Conservation (phyloP, 805 yeast species). For the Kodamaea kakaduensis region DNA sequence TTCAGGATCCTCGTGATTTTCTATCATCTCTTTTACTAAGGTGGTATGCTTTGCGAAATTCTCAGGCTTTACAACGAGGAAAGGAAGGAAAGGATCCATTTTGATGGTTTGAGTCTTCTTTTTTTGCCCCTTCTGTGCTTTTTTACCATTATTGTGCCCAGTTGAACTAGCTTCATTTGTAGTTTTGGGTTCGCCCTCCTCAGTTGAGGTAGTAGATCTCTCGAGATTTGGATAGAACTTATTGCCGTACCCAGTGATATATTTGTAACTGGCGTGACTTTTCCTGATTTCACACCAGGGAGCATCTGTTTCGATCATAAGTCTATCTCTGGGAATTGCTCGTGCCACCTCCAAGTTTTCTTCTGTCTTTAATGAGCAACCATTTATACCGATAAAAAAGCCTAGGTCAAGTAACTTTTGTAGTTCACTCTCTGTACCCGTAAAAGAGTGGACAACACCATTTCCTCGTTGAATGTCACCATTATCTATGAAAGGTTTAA, state of each 20-base stretch:
- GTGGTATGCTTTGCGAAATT: slow-evolving; percentile 38
- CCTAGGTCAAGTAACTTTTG: slow-evolving; percentile 52
- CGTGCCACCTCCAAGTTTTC: slow-evolving; percentile 67
- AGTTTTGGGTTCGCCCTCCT: not conserved
- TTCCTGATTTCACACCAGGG: slow-evolving; percentile 97
- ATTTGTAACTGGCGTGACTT: slow-evolving; percentile 69
- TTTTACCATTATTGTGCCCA: too few species aligned
- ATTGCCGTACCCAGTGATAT: slow-evolving; percentile 54
- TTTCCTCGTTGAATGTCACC: slow-evolving; percentile 40
- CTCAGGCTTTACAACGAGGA: slow-evolving; percentile 64
- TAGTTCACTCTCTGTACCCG: slow-evolving; percentile 72
- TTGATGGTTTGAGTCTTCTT: slow-evolving; percentile 17
- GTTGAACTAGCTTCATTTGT: too few species aligned
- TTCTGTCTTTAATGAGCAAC: slow-evolving; percentile 81
- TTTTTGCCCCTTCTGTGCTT: slow-evolving; percentile 13
- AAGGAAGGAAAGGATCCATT: slow-evolving; percentile 53
- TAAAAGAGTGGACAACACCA: slow-evolving; percentile 94
- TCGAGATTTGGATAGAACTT: slow-evolving; percentile 46
- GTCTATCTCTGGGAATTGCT: slow-evolving; percentile 61
- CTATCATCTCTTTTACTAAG: slow-evolving; percentile 3
- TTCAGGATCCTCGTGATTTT: slow-evolving; percentile 10
- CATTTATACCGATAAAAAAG: slow-evolving; percentile 79
- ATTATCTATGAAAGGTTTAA: slow-evolving; percentile 57
- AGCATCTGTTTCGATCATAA: slow-evolving; percentile 91
- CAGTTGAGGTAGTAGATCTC: not conserved